A percentile compares a stretch with the other conserved stretches of the same genome.
phyloP scores from a whole-genome alignment of 257 asterid genomes.

The Euphrasia confusa region DNA sequence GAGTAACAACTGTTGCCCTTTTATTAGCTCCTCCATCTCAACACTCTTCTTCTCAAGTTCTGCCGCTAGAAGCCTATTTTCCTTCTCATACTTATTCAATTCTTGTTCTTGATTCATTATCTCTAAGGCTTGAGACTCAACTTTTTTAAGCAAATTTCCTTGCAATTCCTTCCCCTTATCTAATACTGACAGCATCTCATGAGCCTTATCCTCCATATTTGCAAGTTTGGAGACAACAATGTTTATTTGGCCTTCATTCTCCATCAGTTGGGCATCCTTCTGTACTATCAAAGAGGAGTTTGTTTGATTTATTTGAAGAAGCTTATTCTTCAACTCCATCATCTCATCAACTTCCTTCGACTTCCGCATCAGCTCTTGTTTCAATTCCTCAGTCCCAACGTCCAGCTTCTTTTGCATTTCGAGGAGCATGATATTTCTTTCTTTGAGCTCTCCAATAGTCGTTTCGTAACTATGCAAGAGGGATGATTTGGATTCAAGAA shows the following conservation, averaged over 20 bases:
- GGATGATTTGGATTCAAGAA: conserved; percentile 33
- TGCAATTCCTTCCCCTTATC: conserved; percentile 49
- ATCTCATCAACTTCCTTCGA: conserved; percentile 53
- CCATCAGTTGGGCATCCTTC: conserved; percentile 52
- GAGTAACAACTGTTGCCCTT: conserved; percentile 41
- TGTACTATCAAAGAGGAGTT: conserved; percentile 38
- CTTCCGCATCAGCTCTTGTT: conserved; percentile 44
- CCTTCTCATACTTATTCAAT: conserved; percentile 36
- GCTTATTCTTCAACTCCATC: conserved; percentile 50
- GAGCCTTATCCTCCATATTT: conserved; percentile 34
- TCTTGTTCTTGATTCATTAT: conserved; percentile 41
- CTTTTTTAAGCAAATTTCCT: conserved; percentile 45
- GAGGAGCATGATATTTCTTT: conserved; percentile 34
- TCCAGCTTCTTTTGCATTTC: conserved; percentile 38
- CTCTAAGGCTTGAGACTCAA: conserved; percentile 50
- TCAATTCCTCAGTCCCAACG: conserved; percentile 46
- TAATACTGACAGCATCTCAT: conserved; percentile 44
- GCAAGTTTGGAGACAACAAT: conserved; percentile 37
- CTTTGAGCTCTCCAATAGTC: conserved; percentile 40
- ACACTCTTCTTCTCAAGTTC: conserved; percentile 37
- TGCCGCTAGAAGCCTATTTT: conserved; percentile 41
- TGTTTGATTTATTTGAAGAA: conserved; percentile 46
- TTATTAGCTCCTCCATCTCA: conserved; percentile 47
- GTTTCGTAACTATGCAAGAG: conserved; percentile 35
- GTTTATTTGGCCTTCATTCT: conserved; percentile 39